Percentiles rank a stretch among this genome's conserved stretches.
Evolutionary conservation across 345 rosid genomes (phyloP).

Genomic region (Syzygium aromaticum): DNA sequence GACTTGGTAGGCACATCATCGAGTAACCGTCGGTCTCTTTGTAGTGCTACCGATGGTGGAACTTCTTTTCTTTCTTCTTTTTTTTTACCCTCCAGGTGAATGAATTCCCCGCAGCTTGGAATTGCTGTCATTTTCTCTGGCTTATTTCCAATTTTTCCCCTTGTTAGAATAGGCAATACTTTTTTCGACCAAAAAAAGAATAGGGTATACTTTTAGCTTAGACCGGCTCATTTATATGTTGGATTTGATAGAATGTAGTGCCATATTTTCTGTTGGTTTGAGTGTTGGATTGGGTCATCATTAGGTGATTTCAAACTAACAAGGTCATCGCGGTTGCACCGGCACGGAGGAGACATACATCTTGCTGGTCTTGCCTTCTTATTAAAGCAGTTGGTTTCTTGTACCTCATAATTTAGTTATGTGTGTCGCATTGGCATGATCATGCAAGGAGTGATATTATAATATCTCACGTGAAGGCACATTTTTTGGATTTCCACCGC

Average conservation of each 20-base stretch:
- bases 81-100: background rate
- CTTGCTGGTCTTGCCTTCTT: conserved; percentile 4
- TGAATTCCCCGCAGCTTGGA: background rate
- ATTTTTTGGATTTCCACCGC: too few species aligned
- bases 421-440: too few species aligned
- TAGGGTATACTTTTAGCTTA: background rate
- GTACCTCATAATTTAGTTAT: too few species aligned
- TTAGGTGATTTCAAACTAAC: background rate
- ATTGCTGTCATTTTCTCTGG: background rate
- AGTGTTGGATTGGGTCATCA: background rate
- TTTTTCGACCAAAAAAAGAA: too few species aligned
- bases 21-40: background rate
- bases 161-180: background rate
- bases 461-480: too few species aligned
- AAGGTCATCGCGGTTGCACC: conserved; percentile 7
- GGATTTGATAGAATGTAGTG: background rate
- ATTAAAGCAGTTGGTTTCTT: too few species aligned
- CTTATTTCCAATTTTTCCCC: background rate
- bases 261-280: background rate
- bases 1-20: background rate
- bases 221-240: background rate
- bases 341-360: conserved; percentile 92
- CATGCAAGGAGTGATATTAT: too few species aligned
- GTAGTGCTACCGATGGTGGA: background rate
- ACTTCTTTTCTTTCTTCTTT: background rate